phyloP scores from a whole-genome alignment of 2,329 filamentous ascomycete genomes.

The Colletotrichum phormii region DNA sequence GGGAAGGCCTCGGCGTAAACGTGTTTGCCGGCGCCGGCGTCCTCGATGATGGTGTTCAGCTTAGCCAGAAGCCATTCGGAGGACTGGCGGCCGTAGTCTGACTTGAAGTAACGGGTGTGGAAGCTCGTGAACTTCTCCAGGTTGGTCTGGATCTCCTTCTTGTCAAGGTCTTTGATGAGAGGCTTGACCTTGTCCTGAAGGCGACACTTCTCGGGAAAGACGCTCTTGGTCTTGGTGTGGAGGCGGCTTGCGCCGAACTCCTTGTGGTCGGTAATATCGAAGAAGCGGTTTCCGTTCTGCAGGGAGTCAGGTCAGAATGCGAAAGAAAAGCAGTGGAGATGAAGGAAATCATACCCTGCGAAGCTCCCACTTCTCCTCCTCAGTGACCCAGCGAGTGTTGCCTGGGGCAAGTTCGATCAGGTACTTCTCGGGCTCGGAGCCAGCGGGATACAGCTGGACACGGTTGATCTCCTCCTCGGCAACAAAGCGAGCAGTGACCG shows the following conservation, averaged over 20 bases:
- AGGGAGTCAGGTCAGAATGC: neutral
- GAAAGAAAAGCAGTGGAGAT: neutral
- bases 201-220: slow-evolving; percentile 75
- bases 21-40: slow-evolving; percentile 75
- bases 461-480: slow-evolving; percentile 63
- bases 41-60: slow-evolving; percentile 77
- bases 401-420: slow-evolving; percentile 89
- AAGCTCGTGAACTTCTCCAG: slow-evolving; percentile 83
- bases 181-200: slow-evolving; percentile 75
- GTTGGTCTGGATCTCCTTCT: slow-evolving; percentile 80
- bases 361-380: slow-evolving; percentile 95
- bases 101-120: slow-evolving; percentile 86
- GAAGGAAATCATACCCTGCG: slow-evolving; percentile 70
- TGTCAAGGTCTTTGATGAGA: slow-evolving; percentile 76
- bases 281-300: slow-evolving; percentile 87
- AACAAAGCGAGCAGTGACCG: slow-evolving; percentile 67
- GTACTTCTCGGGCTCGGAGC: slow-evolving; percentile 64
- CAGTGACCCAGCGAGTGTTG: slow-evolving; percentile 86
- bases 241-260: slow-evolving; percentile 67
- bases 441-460: slow-evolving; percentile 60
- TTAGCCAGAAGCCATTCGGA: slow-evolving; percentile 87
- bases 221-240: slow-evolving; percentile 52
- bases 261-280: slow-evolving; percentile 87
- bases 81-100: slow-evolving; percentile 82
- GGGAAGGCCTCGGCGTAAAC: slow-evolving; percentile 80